A percentile compares a stretch with the other conserved stretches of the same genome.
These are phyloP conservation scores for Albugo candida DNA, from an alignment of 352 stramenopile genomes.

Conservation along the genomic window DNA sequence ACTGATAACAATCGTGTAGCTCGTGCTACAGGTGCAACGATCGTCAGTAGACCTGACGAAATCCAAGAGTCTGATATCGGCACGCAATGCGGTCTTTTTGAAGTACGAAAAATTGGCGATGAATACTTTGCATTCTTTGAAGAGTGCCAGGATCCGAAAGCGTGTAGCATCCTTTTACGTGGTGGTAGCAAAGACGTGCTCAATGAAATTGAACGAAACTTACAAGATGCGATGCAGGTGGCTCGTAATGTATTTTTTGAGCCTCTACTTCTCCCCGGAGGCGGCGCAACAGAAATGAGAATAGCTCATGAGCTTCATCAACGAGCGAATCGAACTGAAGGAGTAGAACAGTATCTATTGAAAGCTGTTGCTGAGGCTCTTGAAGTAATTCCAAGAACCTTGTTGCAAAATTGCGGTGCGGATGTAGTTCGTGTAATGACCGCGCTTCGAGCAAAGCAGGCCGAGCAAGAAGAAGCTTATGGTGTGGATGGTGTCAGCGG, in stretches of 20 bases:
- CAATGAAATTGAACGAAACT: slow-evolving; percentile 99
- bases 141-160: slow-evolving; percentile 95
- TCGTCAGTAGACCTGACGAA: slow-evolving; percentile 96
- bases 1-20: slow-evolving; percentile 99
- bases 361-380: slow-evolving; percentile 93
- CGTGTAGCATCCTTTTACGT: slow-evolving; percentile 96
- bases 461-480: slow-evolving; percentile 52
- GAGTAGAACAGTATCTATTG: slow-evolving; percentile 95
- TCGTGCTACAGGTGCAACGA: slow-evolving; percentile 91
- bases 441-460: slow-evolving; percentile 87
- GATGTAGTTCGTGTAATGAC: slow-evolving; percentile 98
- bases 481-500: slow-evolving; percentile 73
- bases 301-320: slow-evolving; percentile 90
- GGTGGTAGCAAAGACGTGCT: slow-evolving; percentile 98
- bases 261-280: slow-evolving; percentile 87
- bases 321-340: slow-evolving; percentile 80
- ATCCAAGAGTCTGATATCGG: slow-evolving; percentile 98
- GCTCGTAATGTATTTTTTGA: slow-evolving; percentile 98
- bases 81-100: slow-evolving; percentile 96
- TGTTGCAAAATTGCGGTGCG: slow-evolving; percentile 98
- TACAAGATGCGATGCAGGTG: slow-evolving; percentile 99
- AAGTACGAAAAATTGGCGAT: slow-evolving; percentile 85
- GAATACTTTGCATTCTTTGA: slow-evolving; percentile 99
- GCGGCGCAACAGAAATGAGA: slow-evolving; percentile 97
- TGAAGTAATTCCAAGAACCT: slow-evolving; percentile 97